phyloP scores from a whole-genome alignment of 768 basidiomycete genomes.

The Amanita pallidorosea region DNA sequence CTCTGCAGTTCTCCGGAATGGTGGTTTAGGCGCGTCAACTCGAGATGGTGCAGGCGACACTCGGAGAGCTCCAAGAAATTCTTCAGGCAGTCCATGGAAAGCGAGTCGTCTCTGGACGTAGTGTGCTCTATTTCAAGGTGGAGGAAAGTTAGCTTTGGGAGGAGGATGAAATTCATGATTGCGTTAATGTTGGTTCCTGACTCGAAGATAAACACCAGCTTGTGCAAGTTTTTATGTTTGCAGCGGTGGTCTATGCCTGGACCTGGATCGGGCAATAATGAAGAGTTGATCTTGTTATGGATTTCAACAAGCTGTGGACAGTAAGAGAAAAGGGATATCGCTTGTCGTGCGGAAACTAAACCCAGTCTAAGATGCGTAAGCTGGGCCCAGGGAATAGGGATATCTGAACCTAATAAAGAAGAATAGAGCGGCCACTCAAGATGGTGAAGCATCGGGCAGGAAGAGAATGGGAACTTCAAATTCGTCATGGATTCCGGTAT shows the following conservation, averaged over 20 bases:
- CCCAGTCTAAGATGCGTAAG: neutral
- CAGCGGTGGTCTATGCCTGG: neutral
- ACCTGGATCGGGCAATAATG: neutral
- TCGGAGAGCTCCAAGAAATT: neutral
- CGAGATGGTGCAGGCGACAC: neutral
- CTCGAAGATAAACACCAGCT: neutral
- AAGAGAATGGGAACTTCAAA: neutral
- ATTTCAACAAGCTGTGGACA: neutral
- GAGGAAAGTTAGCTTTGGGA: neutral
- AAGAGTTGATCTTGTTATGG: neutral
- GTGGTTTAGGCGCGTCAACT: neutral
- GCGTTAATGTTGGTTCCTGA: neutral
- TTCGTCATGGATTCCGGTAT: neutral
- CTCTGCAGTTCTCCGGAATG: neutral
- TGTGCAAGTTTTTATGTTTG: neutral
- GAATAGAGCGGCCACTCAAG: neutral
- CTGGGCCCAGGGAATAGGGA: neutral
- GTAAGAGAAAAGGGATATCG: neutral
- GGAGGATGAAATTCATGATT: neutral
- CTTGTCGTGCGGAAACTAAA: neutral
- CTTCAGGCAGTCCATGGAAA: neutral
- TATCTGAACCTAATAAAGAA: neutral
- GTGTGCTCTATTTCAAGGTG: neutral
- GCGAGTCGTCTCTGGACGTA: neutral
- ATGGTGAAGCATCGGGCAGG: neutral